phyloP scores from a whole-genome alignment of 2,329 filamentous ascomycete species.

The Sclerotinia minor region DNA sequence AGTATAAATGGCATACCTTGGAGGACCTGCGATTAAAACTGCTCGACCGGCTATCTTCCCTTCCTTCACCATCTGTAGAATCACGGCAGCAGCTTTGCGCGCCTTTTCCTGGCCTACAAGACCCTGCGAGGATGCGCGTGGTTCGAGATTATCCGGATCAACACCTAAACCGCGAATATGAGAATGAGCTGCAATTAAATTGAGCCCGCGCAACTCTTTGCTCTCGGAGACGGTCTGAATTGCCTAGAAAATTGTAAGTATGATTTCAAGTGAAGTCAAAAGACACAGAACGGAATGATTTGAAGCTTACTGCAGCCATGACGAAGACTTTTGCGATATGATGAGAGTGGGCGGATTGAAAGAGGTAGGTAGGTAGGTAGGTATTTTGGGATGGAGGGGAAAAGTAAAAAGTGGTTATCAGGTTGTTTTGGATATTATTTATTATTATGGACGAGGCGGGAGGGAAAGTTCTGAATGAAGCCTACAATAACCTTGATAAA shows the following conservation, averaged over 20 bases:
- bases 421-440: neutral
- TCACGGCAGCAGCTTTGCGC: slow-evolving; percentile 91
- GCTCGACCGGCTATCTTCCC: slow-evolving; percentile 97
- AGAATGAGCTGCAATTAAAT: slow-evolving; percentile 96
- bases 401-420: neutral
- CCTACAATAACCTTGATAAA: neutral
- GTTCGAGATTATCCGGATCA: slow-evolving; percentile 86
- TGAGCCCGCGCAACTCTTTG: slow-evolving; percentile 93
- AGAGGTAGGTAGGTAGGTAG: neutral
- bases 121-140: slow-evolving; percentile 81
- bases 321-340: slow-evolving; percentile 2
- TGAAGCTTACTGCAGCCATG: slow-evolving; percentile 21
- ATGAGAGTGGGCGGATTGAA: neutral
- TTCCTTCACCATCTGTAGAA: slow-evolving; percentile 98
- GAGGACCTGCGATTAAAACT: slow-evolving; percentile 90
- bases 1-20: slow-evolving; percentile 56
- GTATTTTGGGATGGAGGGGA: neutral
- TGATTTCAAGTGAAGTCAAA: neutral
- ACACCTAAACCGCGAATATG: slow-evolving; percentile 96
- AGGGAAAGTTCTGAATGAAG: neutral
- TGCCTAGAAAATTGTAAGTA: slow-evolving; percentile 44
- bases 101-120: slow-evolving; percentile 96
- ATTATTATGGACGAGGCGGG: slow-evolving; percentile 2
- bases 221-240: slow-evolving; percentile 88
- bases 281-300: neutral